Conservation (phyloP, 805 yeast genomes). For the Candida qinlingensis region DNA sequence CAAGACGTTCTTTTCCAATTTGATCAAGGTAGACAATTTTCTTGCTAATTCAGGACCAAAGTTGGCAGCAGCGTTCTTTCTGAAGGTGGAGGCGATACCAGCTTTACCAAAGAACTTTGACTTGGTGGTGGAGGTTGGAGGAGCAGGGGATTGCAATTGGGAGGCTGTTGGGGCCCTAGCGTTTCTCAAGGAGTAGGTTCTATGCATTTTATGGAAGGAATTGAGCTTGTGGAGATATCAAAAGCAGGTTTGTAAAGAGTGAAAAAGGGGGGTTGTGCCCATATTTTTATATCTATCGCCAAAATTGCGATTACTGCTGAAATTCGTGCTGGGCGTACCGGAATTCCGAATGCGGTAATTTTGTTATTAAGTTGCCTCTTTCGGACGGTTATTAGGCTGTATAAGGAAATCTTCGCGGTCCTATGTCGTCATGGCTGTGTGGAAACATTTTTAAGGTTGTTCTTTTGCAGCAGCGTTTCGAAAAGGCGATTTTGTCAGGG, state of each 20-base stretch:
- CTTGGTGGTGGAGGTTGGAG: conserved; percentile 71
- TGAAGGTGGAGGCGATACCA: conserved; percentile 61
- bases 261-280: neutral
- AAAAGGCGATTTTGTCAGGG: too few relatives aligned
- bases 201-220: conserved; percentile 47
- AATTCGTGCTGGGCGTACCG: neutral
- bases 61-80: conserved; percentile 84
- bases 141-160: conserved; percentile 74
- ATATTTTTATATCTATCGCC: neutral
- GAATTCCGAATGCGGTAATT: neutral
- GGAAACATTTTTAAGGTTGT: neutral
- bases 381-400: neutral
- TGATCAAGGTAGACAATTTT: conserved; percentile 85
- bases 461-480: neutral
- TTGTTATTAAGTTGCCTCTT: neutral
- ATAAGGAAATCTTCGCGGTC: neutral
- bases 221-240: neutral
- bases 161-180: conserved; percentile 80
- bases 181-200: conserved; percentile 78
- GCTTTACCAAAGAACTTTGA: conserved; percentile 71
- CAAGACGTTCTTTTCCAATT: conserved; percentile 95
- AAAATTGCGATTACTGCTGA: neutral
- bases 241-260: neutral
- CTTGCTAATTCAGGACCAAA: conserved; percentile 94
- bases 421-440: neutral